Conservation (phyloP, 2,329 filamentous ascomycete genomes). For the Colletotrichum sp. region DNA sequence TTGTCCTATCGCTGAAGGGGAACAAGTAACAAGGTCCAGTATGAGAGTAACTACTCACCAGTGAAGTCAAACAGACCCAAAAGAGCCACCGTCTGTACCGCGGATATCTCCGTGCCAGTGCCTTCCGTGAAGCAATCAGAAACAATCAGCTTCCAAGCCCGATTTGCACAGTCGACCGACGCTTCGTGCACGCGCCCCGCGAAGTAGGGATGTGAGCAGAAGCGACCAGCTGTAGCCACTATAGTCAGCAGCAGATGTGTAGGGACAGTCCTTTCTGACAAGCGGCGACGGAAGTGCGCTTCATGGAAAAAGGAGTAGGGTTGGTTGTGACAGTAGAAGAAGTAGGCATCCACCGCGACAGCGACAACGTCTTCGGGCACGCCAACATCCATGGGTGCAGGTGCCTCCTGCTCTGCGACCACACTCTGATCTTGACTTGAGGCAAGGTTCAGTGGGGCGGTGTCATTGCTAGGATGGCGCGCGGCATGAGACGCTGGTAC, state of each 20-base stretch:
- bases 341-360: constrained; percentile 31
- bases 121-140: constrained; percentile 35
- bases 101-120: constrained; percentile 32
- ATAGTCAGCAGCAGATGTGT: neutral
- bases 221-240: neutral
- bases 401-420: neutral
- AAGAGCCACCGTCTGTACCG: constrained; percentile 41
- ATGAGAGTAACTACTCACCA: constrained; percentile 26
- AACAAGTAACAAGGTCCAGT: neutral
- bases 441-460: neutral
- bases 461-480: neutral
- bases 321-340: constrained; percentile 38
- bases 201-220: neutral
- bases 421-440: neutral
- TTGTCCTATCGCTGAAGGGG: neutral
- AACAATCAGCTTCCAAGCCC: constrained; percentile 37
- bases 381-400: neutral
- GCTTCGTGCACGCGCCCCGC: neutral
- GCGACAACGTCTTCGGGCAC: neutral
- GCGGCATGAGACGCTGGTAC: neutral
- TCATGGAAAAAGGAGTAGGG: constrained; percentile 44
- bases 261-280: neutral
- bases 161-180: neutral
- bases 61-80: constrained; percentile 42
- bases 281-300: constrained; percentile 29